Conservation (phyloP, 345 rosid genomes). For the Lenwebbia sp. region DNA sequence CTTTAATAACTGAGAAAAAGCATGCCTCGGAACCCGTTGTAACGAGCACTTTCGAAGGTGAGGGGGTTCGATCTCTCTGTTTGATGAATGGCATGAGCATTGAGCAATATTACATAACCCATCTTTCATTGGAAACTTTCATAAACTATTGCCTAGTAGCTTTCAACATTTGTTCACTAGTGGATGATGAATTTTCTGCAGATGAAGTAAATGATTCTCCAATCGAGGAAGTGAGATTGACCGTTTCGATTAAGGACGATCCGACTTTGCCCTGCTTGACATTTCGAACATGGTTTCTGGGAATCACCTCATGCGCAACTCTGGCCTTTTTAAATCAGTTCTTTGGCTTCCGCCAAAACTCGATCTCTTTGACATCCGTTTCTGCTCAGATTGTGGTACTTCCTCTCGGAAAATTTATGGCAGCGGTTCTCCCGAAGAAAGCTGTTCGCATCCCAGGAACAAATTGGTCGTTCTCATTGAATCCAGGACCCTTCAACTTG, state of each 20-base stretch:
- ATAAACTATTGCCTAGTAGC: neutral
- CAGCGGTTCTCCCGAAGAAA: slow-evolving; percentile 20
- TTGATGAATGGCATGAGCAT: neutral
- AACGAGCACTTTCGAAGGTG: neutral
- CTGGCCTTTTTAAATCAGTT: slow-evolving; percentile 34
- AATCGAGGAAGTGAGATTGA: slow-evolving; percentile 31
- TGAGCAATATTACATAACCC: neutral
- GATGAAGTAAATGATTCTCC: slow-evolving; percentile 32
- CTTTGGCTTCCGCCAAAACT: slow-evolving; percentile 27
- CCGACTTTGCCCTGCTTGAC: slow-evolving; percentile 35
- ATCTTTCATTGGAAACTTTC: neutral
- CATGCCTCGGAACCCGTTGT: neutral
- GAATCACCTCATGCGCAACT: slow-evolving; percentile 18
- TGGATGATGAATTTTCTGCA: neutral
- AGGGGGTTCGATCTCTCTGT: neutral
- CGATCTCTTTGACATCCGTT: slow-evolving; percentile 15
- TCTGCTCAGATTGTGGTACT: slow-evolving; percentile 28
- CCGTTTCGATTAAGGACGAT: slow-evolving; percentile 32
- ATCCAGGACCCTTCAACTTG: slow-evolving; percentile 45
- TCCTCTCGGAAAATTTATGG: slow-evolving; percentile 26
- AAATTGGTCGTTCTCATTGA: slow-evolving; percentile 29
- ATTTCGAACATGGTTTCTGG: slow-evolving; percentile 31
- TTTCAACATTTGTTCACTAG: neutral
- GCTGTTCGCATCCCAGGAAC: slow-evolving; percentile 17
- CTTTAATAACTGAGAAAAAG: neutral